These are phyloP conservation scores for Scutellospora calospora DNA, from an alignment of 371 early-diverging fungal genomes.

Conservation along the genomic window DNA sequence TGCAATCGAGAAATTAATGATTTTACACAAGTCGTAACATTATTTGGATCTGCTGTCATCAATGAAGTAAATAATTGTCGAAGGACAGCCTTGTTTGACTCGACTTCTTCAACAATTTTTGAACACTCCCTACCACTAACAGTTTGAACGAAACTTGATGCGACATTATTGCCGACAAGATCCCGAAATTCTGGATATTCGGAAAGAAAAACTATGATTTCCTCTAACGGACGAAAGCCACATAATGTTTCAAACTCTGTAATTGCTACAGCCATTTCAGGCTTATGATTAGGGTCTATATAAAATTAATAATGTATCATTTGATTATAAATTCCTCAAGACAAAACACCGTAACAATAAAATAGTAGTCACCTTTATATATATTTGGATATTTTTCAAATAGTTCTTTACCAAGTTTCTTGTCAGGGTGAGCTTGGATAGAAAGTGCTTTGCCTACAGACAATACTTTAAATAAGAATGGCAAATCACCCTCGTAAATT, in stretches of 20 bases:
- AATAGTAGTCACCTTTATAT: slow-evolving; percentile 70
- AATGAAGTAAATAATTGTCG: slow-evolving; percentile 25
- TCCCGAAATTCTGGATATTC: slow-evolving; percentile 80
- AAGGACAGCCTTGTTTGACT: slow-evolving; percentile 35
- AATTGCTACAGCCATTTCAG: slow-evolving; percentile 97
- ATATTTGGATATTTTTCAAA: slow-evolving; percentile 75
- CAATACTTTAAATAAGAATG: slow-evolving; percentile 97
- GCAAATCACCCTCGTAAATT: slow-evolving; percentile 81
- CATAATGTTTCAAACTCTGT: slow-evolving; percentile 95
- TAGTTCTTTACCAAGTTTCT: slow-evolving; percentile 79
- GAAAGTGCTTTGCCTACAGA: slow-evolving; percentile 95
- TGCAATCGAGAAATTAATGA: slow-evolving; percentile 12
- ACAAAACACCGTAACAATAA: too few relatives aligned
- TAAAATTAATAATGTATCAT: too few relatives aligned
- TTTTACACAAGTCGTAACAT: slow-evolving; percentile 4
- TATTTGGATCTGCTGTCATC: slow-evolving; percentile 31
- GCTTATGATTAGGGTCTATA: slow-evolving; percentile 89
- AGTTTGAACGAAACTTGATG: slow-evolving; percentile 51
- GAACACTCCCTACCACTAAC: slow-evolving; percentile 23
- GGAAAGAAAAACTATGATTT: slow-evolving; percentile 73
- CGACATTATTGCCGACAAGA: slow-evolving; percentile 64
- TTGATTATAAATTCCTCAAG: too few relatives aligned
- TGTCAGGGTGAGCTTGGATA: slow-evolving; percentile 98
- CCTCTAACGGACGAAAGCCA: slow-evolving; percentile 91
- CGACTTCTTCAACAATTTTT: slow-evolving; percentile 2